Base-by-base conservation (phyloP, 768 basidiomycete species). In the Lactarius hatsudake region DNA sequence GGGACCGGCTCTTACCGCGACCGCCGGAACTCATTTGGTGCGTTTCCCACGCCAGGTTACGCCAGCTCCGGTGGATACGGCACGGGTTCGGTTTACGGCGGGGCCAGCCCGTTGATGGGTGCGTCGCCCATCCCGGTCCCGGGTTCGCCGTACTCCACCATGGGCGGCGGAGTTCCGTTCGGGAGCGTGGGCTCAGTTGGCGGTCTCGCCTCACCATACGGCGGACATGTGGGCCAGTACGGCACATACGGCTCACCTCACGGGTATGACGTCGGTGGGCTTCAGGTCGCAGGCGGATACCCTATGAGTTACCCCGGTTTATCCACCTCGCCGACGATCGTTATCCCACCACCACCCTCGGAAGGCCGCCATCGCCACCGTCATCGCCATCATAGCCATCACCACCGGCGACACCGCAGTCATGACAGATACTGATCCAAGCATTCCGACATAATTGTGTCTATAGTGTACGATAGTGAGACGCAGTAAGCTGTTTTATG, bases 331-430 rank as follows among this genome's bases (percentile, higher is more conserved):
- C 61, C 64, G 10, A 10, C 65, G 8, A 13, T 61, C 10, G n/a
- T 69, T 18, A 13, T 69, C 8, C 30, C 43, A 15, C 62, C 58
- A 2, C 20, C 58, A 2, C 20, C 30, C 9, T 10, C 53, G 20
- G 64, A 64, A 2, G 38, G 38, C 5, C 58, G 28, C 7, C 45
- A 42, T 0, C 53, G n/a, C 8, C 68, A 43, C 13, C 68, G 43
- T 53, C 57, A 38, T 13, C 66, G 30, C 38, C n/a, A 34, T 23
- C 54, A 34, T 13, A 61, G 45, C 15, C 68, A 53, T 4, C 68
- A 65, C 34, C 68, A 65, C n/a, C 51, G 61, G 58, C 58, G 68
- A 13, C 69, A 71, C 51, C 70, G 62, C 45, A 71, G 70, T 36
- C 64, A 70, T 13, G 61, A 61, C 57, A 26, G 68, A 40, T 65